phyloP scores from a whole-genome alignment of 345 rosid genomes.

The Litchi chinensis region DNA sequence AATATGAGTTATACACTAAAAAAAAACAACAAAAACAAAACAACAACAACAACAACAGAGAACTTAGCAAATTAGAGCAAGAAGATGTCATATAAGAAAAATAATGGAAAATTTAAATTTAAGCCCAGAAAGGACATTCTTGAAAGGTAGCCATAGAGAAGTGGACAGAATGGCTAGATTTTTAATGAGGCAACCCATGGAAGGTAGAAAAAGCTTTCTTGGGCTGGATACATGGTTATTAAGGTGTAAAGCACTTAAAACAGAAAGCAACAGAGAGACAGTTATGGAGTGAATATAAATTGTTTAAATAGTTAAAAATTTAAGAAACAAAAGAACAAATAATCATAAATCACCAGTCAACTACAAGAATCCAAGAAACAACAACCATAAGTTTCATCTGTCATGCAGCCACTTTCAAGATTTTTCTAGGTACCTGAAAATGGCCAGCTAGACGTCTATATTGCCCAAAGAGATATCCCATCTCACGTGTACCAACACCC shows the following conservation, averaged over 20 bases:
- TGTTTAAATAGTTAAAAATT: background rate
- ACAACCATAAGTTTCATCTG: background rate
- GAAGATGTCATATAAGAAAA: background rate
- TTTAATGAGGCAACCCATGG: background rate
- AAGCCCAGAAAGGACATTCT: background rate
- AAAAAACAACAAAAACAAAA: background rate
- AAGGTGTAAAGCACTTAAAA: background rate
- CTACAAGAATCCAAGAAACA: slow-evolving; percentile 8
- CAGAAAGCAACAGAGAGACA: background rate
- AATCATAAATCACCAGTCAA: slow-evolving; percentile 2
- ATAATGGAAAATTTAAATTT: background rate
- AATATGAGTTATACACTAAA: background rate
- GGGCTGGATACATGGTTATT: background rate
- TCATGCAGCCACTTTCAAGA: slow-evolving; percentile 7
- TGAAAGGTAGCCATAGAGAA: background rate
- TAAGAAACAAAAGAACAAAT: slow-evolving; percentile 1
- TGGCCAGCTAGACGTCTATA: slow-evolving; percentile 93
- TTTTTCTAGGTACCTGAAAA: slow-evolving; percentile 74
- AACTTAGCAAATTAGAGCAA: background rate
- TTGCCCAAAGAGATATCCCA: slow-evolving; percentile 98
- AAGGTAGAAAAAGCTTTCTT: background rate
- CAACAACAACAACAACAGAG: too few relatives aligned
- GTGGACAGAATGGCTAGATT: background rate
- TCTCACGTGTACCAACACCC: slow-evolving; percentile 98
- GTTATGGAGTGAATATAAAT: background rate